Conservation (phyloP, 305 asterid species). For the Fraxinus nigra region DNA sequence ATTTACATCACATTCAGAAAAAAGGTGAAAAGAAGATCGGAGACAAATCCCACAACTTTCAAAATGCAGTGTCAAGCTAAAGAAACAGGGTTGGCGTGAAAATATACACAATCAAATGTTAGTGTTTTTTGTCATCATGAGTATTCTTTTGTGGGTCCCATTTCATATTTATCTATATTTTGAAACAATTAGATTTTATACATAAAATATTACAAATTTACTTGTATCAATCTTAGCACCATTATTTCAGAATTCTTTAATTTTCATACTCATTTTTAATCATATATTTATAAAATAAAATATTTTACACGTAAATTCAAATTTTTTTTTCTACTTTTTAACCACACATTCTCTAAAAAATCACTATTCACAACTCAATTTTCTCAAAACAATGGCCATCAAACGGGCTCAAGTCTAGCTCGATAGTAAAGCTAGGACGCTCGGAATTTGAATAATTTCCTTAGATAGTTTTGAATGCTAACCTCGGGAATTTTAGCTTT, state of each 20-base stretch:
- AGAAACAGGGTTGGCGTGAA: conserved; percentile 13
- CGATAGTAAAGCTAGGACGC: background rate
- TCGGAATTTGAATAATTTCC: too few relatives aligned
- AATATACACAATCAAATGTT: background rate
- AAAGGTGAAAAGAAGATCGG: background rate
- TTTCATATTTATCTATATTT: background rate
- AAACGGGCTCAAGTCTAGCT: background rate
- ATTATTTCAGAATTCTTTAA: too few relatives aligned
- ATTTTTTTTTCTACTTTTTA: too few relatives aligned
- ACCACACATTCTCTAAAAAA: too few relatives aligned
- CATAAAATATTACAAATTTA: background rate
- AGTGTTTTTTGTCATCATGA: background rate
- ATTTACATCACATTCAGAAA: background rate
- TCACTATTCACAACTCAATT: too few relatives aligned
- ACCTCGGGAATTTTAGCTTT: background rate
- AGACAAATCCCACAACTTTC: conserved; percentile 3
- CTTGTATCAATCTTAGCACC: background rate
- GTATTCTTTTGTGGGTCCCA: conserved; percentile 14
- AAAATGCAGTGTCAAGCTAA: background rate
- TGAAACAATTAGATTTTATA: background rate
- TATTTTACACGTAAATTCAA: too few relatives aligned
- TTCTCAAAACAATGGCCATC: too few relatives aligned
- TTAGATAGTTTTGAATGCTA: background rate
- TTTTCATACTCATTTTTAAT: too few relatives aligned
- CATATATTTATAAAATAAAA: too few relatives aligned